Evolutionary conservation across 257 asterid species (phyloP), one percentile per base, ranked within the genome.

Genomic region (Solanum pinnatisectum): DNA sequence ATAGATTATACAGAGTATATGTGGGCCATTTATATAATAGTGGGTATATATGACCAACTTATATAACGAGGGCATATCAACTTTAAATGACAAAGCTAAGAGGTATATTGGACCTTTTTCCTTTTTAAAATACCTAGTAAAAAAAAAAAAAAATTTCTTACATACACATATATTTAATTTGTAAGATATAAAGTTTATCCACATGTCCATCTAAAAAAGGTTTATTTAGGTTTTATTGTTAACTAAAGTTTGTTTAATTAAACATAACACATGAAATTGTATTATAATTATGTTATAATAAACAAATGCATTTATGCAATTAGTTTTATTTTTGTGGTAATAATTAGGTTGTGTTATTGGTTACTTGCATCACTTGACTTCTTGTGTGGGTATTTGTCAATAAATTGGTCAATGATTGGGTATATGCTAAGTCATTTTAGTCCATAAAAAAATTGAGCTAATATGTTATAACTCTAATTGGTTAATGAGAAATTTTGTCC

Each of bases 41-140:
- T 49, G 1, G 60, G 60, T 49, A 49, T 49, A 49, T 16, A 49
- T 15, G 22, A 49, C 0, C 0, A 8, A 15, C 59, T 49, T 49
- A 15, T 22, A 15, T 49, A 49, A 49, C 22, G 3, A 15, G 7
- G 8, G 7, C 8, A 49, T 49, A 2, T 49, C 22, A 3, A 15
- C 7, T 49, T 49, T 0, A 49, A 15, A 15, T 49, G 3, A 49
- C 0, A 49, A 49, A 49, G 7, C 5, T 49, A 0, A 15, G 8
- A 8, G 3, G 0, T 15, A 49, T 49, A 49, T 49, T 3, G 15
- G 0, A 5, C 22, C 20, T 16, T 49, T 49, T 49, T 5, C 22
- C 59, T 15, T 49, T 49, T 49, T 6, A 70, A 25, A 13, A 6
- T 30, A 70, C 22, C 22, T 6, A 14, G 37, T 70, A 6, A 70